These are phyloP conservation scores for Piromyces finnis DNA, from an alignment of 192 early-diverging fungal genomes.

Conservation along the genomic window DNA sequence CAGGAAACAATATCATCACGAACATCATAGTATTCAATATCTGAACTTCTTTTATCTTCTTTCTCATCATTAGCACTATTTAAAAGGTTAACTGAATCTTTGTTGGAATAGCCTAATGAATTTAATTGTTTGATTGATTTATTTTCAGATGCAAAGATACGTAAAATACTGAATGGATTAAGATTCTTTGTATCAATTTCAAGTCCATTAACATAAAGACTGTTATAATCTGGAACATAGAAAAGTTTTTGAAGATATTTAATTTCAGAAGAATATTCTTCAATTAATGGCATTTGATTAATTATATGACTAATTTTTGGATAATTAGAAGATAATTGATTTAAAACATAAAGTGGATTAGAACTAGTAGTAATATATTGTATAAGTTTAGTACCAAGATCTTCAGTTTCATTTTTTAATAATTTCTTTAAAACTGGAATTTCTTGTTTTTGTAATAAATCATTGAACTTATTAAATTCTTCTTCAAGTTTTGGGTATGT, in stretches of 20 bases:
- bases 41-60: neutral
- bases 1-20: constrained; percentile 58
- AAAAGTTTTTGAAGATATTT: constrained; percentile 4
- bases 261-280: constrained; percentile 19
- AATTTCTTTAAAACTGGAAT: constrained; percentile 1
- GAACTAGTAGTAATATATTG: constrained; percentile 46
- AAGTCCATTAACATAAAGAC: constrained; percentile 49
- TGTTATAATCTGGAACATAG: constrained; percentile 5
- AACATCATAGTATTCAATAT: constrained; percentile 51
- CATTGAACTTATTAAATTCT: neutral
- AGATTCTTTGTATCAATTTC: constrained; percentile 24
- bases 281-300: constrained; percentile 24
- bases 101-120: neutral
- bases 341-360: constrained; percentile 43
- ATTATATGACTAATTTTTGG: constrained; percentile 74
- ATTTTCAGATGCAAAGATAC: neutral
- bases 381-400: constrained; percentile 49
- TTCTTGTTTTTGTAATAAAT: neutral
- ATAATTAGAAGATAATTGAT: constrained; percentile 59
- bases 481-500: neutral
- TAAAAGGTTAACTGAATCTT: neutral
- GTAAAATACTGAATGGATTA: constrained; percentile 40
- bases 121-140: neutral
- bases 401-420: constrained; percentile 6
- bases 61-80: neutral